Base-by-base conservation (phyloP, 768 basidiomycete genomes). In the Mycena olivaceomarginata region DNA sequence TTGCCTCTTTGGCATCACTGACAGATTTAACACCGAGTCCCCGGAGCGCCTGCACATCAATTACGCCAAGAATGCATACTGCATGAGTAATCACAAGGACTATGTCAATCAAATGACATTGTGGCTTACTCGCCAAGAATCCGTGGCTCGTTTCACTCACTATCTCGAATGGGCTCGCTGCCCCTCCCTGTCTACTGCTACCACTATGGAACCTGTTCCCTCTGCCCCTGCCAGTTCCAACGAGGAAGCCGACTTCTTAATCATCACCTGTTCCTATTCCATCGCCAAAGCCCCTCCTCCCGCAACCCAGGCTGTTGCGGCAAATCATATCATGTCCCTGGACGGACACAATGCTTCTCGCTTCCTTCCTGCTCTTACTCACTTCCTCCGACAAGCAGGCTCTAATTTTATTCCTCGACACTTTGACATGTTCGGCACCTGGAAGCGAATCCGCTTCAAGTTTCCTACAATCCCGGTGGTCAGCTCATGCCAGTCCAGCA, bases 41-140 rank as follows among this genome's bases (percentile, higher is more conserved):
- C 82, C 82, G 0, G 85, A 87, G 75, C 81, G 81, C 2, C 81
- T 4, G 88, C 31, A 31, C 31, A 31, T 31, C 31, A 3, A 31
- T 31, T 31, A 31, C 31, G 31, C 31, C 31, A 31, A 89, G 74
- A 70, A 82, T 16, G 82, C 79, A 0, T 83, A 81, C 40, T 31
- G 77, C 12, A 78, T 79, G 0, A 80, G 48, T 25, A 85, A 85
- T 51, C 76, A 75, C 67, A 72, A 79, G 4, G 81, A 85, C 53
- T 81, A 83, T 62, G 59, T 80, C 25, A 64, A 62, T 18, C 88
- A 88, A 67, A 89, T 89, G 88, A 82, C 83, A 0, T 40, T 48
- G 5, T 87, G 84, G 84, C 80, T 89, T 0, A 64, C 76, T 7
- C 79, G 82, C 8, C 85, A n/a, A 45, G 87, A 88, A 69, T n/a